Evolutionary conservation across 805 yeast species (phyloP), one percentile per base, ranked within the genome.

Genomic region (Pichia exigua): DNA sequence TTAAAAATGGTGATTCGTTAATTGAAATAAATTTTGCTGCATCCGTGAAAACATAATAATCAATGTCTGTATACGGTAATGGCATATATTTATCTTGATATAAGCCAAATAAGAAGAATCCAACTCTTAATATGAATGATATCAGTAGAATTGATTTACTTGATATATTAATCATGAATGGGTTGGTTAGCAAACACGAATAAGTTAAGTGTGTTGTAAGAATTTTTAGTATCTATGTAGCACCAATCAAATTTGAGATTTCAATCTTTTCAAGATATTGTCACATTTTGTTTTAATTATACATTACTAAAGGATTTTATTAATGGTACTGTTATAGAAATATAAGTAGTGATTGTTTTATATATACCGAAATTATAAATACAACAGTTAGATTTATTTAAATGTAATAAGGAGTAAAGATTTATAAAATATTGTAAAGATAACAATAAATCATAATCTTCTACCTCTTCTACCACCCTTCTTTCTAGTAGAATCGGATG

Each of bases 381-480:
- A 28, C 22, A 43, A 43, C 32, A 42, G 35, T 24, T 32, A 42
- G 32, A n/a, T 48, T 42, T 48, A 21, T 42, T 42, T 42, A 35
- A 35, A 35, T 35, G 39, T 17, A 35, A n/a, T 35, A 35, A 20
- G n/a, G 39, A 40, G 53, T 45, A 48, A 51, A 35, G 50, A 50
- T 46, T 22, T 48, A 42, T 26, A 10, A 42, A 24, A 42, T 17
- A 45, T 43, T 43, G 45, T 20, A 51, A 42, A 43, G 17, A 47
- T 27, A 49, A 40, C 38, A 30, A 52, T 50, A 45, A 59, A 57
- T 66, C 63, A 68, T 59, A 91, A 86, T 87, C 99, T 90, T 86
- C 99, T 92, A 92, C 99, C 99, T 85, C 99, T 91, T 84, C 99
- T 94, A 88, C 99, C 99, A 89, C 99, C 99, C 95, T 94, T 95